Base-by-base conservation (phyloP, 148 eudicot species). In the Arctostaphylos glauca region DNA sequence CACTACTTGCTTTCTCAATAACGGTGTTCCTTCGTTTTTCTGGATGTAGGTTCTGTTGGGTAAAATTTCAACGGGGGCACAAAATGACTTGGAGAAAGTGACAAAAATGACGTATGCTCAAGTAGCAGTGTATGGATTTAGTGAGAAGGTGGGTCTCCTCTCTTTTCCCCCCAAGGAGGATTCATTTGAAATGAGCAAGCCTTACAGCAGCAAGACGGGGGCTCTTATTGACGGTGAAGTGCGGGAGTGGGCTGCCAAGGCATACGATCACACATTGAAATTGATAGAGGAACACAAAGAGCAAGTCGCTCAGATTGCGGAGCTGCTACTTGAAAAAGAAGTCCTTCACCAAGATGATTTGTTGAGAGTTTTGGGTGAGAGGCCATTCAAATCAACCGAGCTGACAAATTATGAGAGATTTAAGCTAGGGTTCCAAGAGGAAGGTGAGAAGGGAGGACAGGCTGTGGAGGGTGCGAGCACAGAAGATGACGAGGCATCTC, bases 101-200 rank as follows among this genome's bases (percentile, higher is more conserved):
- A 95, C 98, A 16, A 93, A 92, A 83, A 92, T 95, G 94, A 93
- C 98, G 7, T 95, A 95, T 58, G 98, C 95, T 23, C 98, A 93
- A 87, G 98, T 95, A 5, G 97, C 98, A 46, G 85, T 95, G 12
- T 93, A 95, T 75, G 98, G 98, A 13, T 95, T 95, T 84, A 95
- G 98, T 64, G 93, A 95, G 47, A 95, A 91, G 85, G 97, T 95
- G 59, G 98, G 98, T 16, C 97, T 95, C 64, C 91, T 95, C 60
- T 95, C 98, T 41, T 95, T 92, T 80, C 98, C 98, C 6, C 93
- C 87, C 72, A 89, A 88, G 83, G 97, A 92, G 6, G 97, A 93
- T 66, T 91, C 92, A 3, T 82, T 84, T 66, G 97, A 91, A 86
- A 88, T 89, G 91, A 85, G 78, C 46, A 95, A 93, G 80, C 98